Base-by-base conservation (phyloP, 2,329 filamentous ascomycete species). In the Fusarium sp. region DNA sequence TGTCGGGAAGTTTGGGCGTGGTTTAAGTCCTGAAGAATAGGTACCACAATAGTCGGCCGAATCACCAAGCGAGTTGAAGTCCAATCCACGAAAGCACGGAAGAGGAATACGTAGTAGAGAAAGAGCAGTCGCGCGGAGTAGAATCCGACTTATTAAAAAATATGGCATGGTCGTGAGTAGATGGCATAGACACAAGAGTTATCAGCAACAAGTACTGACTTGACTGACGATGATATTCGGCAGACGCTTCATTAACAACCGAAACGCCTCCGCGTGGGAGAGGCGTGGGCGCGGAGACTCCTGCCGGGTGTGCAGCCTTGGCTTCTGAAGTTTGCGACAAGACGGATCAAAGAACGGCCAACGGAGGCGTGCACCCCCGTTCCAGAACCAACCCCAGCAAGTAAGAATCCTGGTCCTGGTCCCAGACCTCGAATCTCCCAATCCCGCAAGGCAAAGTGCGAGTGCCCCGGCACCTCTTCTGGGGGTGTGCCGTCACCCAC, bases 1-100 rank as follows among this genome's bases (percentile, higher is more conserved):
- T 73, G 71, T 73, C 71, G 71, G 71, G 66, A 72, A 67, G 59
- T 45, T 68, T 67, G 67, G 65, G 64, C 52, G 60, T 53, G 55
- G 51, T 69, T 56, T 42, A 55, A 51, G 49, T 44, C 59, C 58
- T 61, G 66, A 62, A 51, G 54, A 63, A 57, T 48, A 65, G 34
- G 60, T 62, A 34, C 49, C 57, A 57, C 42, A 56, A 60, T 67
- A 55, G 67, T 71, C 61, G 57, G 59, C 60, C 56, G 56, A 62
- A 58, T 60, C 56, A 56, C 43, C 62, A 51, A 53, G 44, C 54
- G 51, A 49, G 49, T 51, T 36, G 34, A 43, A 43, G 39, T 47
- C 43, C 51, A 63, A 65, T 52, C 49, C 45, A 54, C 40, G 47
- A 65, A 40, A 24, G 43, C 57, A 48, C 45, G 70, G 58, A 59